Evolutionary conservation across 2,329 filamentous ascomycete species (phyloP).

Genomic region (Cytospora schulzeri): DNA sequence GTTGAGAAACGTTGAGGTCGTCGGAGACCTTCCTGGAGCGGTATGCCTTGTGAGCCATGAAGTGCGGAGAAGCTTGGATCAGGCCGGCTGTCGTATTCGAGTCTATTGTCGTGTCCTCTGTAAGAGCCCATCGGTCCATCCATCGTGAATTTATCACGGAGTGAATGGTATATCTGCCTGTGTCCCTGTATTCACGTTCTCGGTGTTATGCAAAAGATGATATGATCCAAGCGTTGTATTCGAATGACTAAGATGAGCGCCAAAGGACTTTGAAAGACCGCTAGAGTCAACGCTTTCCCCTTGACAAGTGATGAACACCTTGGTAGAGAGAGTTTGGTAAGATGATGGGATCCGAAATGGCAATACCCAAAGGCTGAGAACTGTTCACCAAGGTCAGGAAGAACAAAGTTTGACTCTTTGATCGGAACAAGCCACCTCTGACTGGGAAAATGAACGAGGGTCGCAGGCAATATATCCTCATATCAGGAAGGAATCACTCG

Average conservation of each 20-base stretch:
- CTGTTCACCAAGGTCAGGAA: background rate
- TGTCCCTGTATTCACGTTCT: background rate
- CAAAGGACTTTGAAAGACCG: background rate
- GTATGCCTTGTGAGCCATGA: slow-evolving; percentile 1
- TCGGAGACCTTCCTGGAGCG: background rate
- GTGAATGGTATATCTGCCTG: background rate
- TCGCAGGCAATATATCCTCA: slow-evolving; percentile 7
- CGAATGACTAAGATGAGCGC: background rate
- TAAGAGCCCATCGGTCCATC: background rate
- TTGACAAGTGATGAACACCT: background rate
- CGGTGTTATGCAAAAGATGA: background rate
- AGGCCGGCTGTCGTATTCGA: background rate
- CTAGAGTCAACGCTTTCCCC: background rate
- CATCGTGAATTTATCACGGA: slow-evolving; percentile 3
- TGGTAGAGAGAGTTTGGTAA: background rate
- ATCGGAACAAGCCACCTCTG: slow-evolving; percentile 19
- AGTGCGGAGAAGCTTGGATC: background rate
- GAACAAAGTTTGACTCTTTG: slow-evolving; percentile 5
- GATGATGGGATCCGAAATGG: background rate
- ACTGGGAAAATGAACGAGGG: slow-evolving; percentile 2
- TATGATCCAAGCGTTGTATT: background rate
- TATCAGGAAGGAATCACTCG: background rate
- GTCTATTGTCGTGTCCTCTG: background rate
- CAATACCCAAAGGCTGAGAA: background rate
- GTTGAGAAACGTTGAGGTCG: background rate